Percentiles rank a stretch among this genome's conserved stretches.
These are phyloP conservation scores for Tulasnella sp. DNA, from an alignment of 768 basidiomycete species.

Conservation along the genomic window DNA sequence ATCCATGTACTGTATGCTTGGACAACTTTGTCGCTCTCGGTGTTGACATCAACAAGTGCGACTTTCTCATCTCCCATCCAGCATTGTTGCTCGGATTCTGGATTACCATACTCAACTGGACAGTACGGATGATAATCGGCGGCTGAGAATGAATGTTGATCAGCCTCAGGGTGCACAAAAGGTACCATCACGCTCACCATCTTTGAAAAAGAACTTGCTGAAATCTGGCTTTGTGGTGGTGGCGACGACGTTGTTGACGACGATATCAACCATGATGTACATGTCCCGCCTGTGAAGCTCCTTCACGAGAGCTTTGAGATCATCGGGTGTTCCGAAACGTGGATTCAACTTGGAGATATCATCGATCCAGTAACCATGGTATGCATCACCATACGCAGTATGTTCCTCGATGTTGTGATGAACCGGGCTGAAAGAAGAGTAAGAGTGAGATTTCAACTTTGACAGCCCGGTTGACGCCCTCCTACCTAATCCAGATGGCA, in stretches of 20 bases:
- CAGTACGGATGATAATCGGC: slow-evolving; percentile 64
- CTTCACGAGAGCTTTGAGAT: slow-evolving; percentile 50
- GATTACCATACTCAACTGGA: slow-evolving; percentile 54
- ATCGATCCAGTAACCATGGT: slow-evolving; percentile 77
- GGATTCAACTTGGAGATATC: slow-evolving; percentile 54
- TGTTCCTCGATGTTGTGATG: slow-evolving; percentile 62
- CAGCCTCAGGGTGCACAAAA: not conserved
- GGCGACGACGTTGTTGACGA: slow-evolving; percentile 78
- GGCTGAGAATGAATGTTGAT: not conserved
- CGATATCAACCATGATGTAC: slow-evolving; percentile 80
- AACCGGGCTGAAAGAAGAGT: slow-evolving; percentile 44
- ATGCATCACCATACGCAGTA: slow-evolving; percentile 65
- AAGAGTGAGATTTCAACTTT: not conserved
- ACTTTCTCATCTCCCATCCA: slow-evolving; percentile 73
- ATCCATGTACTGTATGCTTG: slow-evolving; percentile 59
- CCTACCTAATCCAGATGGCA: slow-evolving; percentile 16
- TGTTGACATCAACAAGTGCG: slow-evolving; percentile 68
- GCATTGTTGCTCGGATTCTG: slow-evolving; percentile 57
- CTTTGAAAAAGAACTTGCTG: slow-evolving; percentile 55
- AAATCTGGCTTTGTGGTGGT: slow-evolving; percentile 48
- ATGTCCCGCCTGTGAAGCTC: slow-evolving; percentile 62
- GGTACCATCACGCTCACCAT: slow-evolving; percentile 29
- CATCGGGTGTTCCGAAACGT: slow-evolving; percentile 58
- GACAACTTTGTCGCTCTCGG: slow-evolving; percentile 49
- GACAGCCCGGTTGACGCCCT: not conserved